A percentile compares a stretch with the other conserved stretches of the same genome.
These are phyloP conservation scores for Mycena sp. DNA, from an alignment of 1,284 basidiomycete genomes.

Conservation along the genomic window DNA sequence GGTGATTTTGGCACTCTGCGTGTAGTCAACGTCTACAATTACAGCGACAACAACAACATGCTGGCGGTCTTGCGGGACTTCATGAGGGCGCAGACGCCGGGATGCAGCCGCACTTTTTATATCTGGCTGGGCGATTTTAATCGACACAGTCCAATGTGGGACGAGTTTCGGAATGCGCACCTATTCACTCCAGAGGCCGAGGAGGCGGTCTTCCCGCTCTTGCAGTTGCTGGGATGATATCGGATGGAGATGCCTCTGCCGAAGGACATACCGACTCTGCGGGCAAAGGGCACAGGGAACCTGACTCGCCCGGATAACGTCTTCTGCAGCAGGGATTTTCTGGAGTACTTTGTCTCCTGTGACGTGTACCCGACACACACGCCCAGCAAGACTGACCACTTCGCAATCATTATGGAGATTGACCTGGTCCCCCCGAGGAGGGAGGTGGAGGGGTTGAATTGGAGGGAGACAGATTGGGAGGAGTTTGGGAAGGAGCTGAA, in stretches of 20 bases:
- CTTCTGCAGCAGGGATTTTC: constrained; percentile 33
- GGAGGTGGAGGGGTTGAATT: not conserved
- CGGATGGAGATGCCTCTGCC: constrained; percentile 42
- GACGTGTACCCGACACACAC: not conserved
- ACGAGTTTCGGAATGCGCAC: constrained; percentile 42
- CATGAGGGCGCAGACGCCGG: not conserved
- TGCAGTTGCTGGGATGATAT: constrained; percentile 30
- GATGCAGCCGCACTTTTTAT: constrained; percentile 2
- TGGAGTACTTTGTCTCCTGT: constrained; percentile 28
- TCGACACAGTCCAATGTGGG: constrained; percentile 52
- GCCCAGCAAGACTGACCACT: constrained; percentile 19
- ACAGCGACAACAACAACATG: constrained; percentile 19
- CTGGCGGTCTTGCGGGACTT: constrained; percentile 8
- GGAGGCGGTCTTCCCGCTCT: constrained; percentile 14
- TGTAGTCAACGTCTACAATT: constrained; percentile 29
- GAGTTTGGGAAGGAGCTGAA: constrained; percentile 2
- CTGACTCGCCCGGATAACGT: constrained; percentile 47
- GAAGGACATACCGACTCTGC: constrained; percentile 39
- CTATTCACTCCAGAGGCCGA: constrained; percentile 38
- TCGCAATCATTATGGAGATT: constrained; percentile 9
- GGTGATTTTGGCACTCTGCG: constrained; percentile 9
- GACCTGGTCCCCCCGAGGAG: not conserved
- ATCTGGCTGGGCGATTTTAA: constrained; percentile 54
- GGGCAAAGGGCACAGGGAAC: constrained; percentile 37
- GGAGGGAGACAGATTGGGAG: not conserved